These are phyloP conservation scores for Cladosporium sp. DNA, from an alignment of 2,329 filamentous ascomycete genomes.

Conservation along the genomic window DNA sequence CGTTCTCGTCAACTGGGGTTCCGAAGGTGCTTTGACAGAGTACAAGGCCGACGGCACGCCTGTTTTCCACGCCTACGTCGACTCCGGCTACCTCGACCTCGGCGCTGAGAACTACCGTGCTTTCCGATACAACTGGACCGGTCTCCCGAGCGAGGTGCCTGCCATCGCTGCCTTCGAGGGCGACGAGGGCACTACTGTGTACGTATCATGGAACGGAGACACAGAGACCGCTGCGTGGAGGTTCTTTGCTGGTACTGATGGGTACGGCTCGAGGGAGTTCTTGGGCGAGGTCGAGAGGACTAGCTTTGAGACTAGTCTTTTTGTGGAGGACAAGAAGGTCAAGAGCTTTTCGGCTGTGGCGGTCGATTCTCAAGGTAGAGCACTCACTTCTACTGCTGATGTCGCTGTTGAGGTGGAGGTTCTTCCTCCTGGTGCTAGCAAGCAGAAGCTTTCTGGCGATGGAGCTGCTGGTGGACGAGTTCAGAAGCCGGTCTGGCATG, in stretches of 20 bases:
- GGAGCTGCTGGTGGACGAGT: too few species aligned
- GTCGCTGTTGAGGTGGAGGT: neutral
- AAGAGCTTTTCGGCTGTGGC: slow-evolving; percentile 1
- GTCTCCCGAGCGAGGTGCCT: slow-evolving; percentile 27
- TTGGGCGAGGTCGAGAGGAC: slow-evolving; percentile 12
- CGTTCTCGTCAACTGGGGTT: slow-evolving; percentile 51
- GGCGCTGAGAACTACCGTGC: slow-evolving; percentile 42
- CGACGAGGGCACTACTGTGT: slow-evolving; percentile 30
- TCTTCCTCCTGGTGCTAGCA: neutral
- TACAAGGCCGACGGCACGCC: slow-evolving; percentile 38
- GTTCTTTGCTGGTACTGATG: slow-evolving; percentile 34
- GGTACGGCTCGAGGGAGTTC: slow-evolving; percentile 1
- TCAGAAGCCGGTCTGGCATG: too few species aligned
- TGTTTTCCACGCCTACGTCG: slow-evolving; percentile 47
- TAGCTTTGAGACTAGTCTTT: slow-evolving; percentile 14
- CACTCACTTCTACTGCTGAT: neutral
- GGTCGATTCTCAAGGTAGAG: slow-evolving; percentile 1
- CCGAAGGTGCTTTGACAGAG: slow-evolving; percentile 31
- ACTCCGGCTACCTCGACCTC: slow-evolving; percentile 2
- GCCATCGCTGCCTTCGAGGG: slow-evolving; percentile 25
- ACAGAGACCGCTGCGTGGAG: slow-evolving; percentile 40
- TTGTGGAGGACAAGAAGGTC: neutral
- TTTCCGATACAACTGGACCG: slow-evolving; percentile 47
- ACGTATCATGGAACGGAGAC: slow-evolving; percentile 46
- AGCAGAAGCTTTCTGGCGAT: too few species aligned